phyloP scores from a whole-genome alignment of 2,329 filamentous ascomycete species.

The Phyllosticta citribraziliensis region DNA sequence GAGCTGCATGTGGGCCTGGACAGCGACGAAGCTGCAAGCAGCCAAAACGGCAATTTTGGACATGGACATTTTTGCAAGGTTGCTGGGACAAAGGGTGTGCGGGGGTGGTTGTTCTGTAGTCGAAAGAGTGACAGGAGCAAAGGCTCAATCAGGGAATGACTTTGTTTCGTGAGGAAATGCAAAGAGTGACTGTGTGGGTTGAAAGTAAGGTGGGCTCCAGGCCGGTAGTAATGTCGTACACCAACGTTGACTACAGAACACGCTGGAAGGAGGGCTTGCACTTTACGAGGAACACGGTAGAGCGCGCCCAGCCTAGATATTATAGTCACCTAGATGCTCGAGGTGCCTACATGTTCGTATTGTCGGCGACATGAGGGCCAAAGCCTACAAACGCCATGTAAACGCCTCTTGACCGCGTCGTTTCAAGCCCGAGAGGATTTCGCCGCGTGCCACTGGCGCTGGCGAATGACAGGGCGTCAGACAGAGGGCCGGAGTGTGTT shows the following conservation, averaged over 20 bases:
- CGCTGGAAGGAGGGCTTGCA: background rate
- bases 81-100: background rate
- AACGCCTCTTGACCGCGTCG: background rate
- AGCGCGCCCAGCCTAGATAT: background rate
- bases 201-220: background rate
- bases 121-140: background rate
- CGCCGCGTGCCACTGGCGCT: background rate
- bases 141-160: background rate
- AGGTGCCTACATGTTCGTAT: background rate
- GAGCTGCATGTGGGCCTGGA: conserved; percentile 10
- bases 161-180: background rate
- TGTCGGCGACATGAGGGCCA: background rate
- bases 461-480: background rate
- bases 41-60: background rate
- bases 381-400: background rate
- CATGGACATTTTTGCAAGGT: background rate
- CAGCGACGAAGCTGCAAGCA: background rate
- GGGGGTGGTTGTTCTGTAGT: background rate
- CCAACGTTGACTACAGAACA: background rate
- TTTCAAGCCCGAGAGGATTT: background rate
- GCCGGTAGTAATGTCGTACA: background rate
- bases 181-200: background rate
- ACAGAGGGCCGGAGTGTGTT: background rate
- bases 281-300: background rate
- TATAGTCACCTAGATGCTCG: background rate